Percentiles rank a stretch among this genome's conserved stretches.
Evolutionary conservation across 2,329 filamentous ascomycete species (phyloP).

Genomic region (Sclerotinia trifoliorum): DNA sequence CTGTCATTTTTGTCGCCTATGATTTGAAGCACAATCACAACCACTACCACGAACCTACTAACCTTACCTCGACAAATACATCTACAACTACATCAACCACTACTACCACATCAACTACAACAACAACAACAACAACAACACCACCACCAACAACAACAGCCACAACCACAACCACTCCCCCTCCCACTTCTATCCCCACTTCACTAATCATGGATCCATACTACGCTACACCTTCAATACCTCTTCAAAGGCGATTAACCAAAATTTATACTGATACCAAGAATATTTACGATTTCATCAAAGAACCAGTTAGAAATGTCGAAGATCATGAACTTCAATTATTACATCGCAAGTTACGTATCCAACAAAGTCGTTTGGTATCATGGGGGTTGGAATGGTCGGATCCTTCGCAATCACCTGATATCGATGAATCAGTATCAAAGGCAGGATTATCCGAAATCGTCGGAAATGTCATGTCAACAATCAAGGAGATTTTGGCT

Average conservation of each 20-base stretch:
- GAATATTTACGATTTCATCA: conserved; percentile 71
- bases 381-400: conserved; percentile 83
- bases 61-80: neutral
- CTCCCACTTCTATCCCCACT: no score
- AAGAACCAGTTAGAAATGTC: conserved; percentile 59
- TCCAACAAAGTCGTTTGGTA: conserved; percentile 70
- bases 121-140: neutral
- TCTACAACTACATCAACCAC: no score
- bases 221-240: conserved; percentile 34
- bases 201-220: conserved; percentile 34
- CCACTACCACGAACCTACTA: neutral
- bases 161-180: neutral
- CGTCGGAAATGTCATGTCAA: conserved; percentile 74
- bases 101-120: neutral
- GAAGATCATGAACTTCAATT: conserved; percentile 68
- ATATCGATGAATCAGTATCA: conserved; percentile 70
- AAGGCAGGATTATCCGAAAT: conserved; percentile 74
- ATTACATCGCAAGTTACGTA: conserved; percentile 72
- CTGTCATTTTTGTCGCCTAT: neutral
- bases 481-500: conserved; percentile 75
- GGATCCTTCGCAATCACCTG: conserved; percentile 63
- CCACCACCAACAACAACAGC: neutral
- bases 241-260: conserved; percentile 63
- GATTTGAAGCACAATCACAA: neutral
- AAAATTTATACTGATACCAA: conserved; percentile 81